Percentiles rank a stretch among this genome's conserved stretches.
Conservation (phyloP, 495 filamentous ascomycete species). For the Copromyces sp. region DNA sequence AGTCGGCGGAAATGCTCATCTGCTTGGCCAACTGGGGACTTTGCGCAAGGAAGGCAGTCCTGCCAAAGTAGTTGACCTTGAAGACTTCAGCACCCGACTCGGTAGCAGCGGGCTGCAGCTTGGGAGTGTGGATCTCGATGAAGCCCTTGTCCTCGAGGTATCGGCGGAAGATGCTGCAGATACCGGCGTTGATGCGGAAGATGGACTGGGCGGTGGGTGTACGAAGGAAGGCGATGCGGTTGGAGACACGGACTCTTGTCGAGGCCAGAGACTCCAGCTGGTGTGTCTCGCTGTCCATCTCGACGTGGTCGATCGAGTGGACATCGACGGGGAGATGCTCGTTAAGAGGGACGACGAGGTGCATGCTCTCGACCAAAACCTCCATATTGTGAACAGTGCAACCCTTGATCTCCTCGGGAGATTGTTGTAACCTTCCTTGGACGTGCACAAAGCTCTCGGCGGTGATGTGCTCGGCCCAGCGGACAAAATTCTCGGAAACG, state of each 20-base stretch:
- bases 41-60: slow-evolving; percentile 81
- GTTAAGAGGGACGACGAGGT: slow-evolving; percentile 49
- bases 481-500: slow-evolving; percentile 73
- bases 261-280: slow-evolving; percentile 30
- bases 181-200: slow-evolving; percentile 65
- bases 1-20: slow-evolving; percentile 86
- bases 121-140: slow-evolving; percentile 88
- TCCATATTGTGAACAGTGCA: slow-evolving; percentile 69
- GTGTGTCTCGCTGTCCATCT: slow-evolving; percentile 29
- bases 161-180: slow-evolving; percentile 69
- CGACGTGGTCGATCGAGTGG: slow-evolving; percentile 33
- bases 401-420: slow-evolving; percentile 66
- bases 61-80: slow-evolving; percentile 85
- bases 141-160: slow-evolving; percentile 70
- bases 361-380: slow-evolving; percentile 69
- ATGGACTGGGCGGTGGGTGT: slow-evolving; percentile 81
- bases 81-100: slow-evolving; percentile 95
- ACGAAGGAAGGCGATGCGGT: slow-evolving; percentile 77
- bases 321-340: slow-evolving; percentile 65
- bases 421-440: slow-evolving; percentile 61
- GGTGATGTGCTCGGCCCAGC: slow-evolving; percentile 72
- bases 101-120: slow-evolving; percentile 79
- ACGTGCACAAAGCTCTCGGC: slow-evolving; percentile 74
- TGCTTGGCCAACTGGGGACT: slow-evolving; percentile 93
- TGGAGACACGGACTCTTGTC: slow-evolving; percentile 50